Evolutionary conservation across 2,329 filamentous ascomycete species (phyloP).

Genomic region (Penicillium sp.): DNA sequence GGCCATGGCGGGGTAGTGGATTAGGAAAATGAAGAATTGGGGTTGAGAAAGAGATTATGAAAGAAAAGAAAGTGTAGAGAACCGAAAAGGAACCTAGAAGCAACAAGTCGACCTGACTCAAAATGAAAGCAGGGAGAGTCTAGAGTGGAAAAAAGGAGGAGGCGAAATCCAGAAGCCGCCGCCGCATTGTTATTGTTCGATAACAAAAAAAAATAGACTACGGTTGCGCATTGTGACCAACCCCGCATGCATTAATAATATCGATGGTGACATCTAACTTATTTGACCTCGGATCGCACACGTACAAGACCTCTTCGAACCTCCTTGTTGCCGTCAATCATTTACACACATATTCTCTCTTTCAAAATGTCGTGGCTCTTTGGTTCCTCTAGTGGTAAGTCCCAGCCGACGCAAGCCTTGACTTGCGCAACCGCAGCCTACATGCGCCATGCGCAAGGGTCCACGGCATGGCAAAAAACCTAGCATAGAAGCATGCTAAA

Average conservation of each 20-base stretch:
- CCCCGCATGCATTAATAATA: constrained; percentile 24
- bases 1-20: constrained; percentile 50
- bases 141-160: not conserved
- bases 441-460: constrained; percentile 13
- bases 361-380: constrained; percentile 38
- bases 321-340: not conserved
- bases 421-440: not conserved
- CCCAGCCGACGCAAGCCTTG: not conserved
- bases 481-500: constrained; percentile 11
- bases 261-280: constrained; percentile 8
- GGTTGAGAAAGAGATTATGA: not conserved
- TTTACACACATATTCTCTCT: not conserved
- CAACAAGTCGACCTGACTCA: not conserved
- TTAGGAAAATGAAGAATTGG: constrained; percentile 14
- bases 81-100: constrained; percentile 1
- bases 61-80: not conserved
- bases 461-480: not conserved
- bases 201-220: constrained; percentile 23
- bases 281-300: not conserved
- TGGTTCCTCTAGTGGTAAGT: constrained; percentile 35
- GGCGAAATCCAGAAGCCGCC: not conserved
- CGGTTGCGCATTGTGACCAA: constrained; percentile 21
- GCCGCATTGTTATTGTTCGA: constrained; percentile 8
- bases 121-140: not conserved
- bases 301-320: not conserved